These are phyloP conservation scores for Eugenia klotzschiana DNA, from an alignment of 441 rosid species.

Conservation along the genomic window DNA sequence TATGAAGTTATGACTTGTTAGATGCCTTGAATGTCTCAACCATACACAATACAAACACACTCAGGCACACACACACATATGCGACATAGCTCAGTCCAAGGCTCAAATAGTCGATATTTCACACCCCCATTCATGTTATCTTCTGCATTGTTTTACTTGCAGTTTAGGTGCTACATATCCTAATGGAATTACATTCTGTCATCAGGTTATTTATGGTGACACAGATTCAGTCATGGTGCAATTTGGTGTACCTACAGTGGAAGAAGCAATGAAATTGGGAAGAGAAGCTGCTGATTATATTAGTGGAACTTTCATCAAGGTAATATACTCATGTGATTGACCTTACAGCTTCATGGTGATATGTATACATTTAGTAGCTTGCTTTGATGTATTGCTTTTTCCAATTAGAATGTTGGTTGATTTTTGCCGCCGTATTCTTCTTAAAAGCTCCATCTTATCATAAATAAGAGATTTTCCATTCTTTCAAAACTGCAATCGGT, in stretches of 20 bases:
- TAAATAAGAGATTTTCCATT: background rate
- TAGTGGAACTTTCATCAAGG: constrained; percentile 78
- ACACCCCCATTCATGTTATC: background rate
- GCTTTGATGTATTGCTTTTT: background rate
- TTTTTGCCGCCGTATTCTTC: background rate
- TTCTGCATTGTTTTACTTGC: background rate
- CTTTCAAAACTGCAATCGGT: background rate
- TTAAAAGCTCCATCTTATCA: background rate
- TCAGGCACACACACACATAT: background rate
- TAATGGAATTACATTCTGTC: background rate
- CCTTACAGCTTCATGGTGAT: background rate
- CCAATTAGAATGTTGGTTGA: background rate
- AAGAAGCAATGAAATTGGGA: constrained; percentile 81
- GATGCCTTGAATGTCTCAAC: background rate
- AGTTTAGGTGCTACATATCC: background rate
- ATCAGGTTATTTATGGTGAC: constrained; percentile 93
- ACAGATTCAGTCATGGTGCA: constrained; percentile 99
- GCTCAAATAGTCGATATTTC: background rate
- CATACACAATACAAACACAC: background rate
- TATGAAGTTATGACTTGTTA: background rate
- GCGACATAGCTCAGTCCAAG: background rate
- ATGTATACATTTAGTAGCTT: background rate
- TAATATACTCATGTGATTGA: constrained; percentile 7
- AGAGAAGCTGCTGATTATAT: constrained; percentile 89
- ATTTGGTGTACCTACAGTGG: constrained; percentile 75